Percentiles rank a stretch among this genome's conserved stretches.
These are phyloP conservation scores for Fusarium secorum DNA, from an alignment of 2,329 filamentous ascomycete genomes.

Conservation along the genomic window DNA sequence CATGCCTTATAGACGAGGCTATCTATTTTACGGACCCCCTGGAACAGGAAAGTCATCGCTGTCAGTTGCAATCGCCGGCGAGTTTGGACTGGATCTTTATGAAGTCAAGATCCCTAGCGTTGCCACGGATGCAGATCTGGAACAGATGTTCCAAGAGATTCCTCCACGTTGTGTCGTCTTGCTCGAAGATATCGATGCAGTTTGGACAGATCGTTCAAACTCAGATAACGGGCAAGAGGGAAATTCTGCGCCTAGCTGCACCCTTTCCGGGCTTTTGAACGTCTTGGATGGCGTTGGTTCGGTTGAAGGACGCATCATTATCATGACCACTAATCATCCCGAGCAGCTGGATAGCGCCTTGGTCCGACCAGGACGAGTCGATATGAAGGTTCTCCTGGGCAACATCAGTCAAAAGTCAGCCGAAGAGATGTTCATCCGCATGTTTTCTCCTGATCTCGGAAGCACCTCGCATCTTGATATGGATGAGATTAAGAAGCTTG, in stretches of 20 bases:
- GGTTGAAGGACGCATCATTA: slow-evolving; percentile 73
- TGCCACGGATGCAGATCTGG: slow-evolving; percentile 58
- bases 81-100: slow-evolving; percentile 60
- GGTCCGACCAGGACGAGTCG: slow-evolving; percentile 71
- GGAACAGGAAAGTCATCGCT: slow-evolving; percentile 68
- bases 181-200: slow-evolving; percentile 63
- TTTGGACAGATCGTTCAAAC: slow-evolving; percentile 43
- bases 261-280: slow-evolving; percentile 73
- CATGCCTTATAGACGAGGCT: slow-evolving; percentile 56
- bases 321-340: slow-evolving; percentile 76
- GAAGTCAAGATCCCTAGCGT: slow-evolving; percentile 59
- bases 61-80: slow-evolving; percentile 60
- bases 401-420: slow-evolving; percentile 55
- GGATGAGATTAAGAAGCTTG: slow-evolving; percentile 54
- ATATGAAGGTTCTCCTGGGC: slow-evolving; percentile 67
- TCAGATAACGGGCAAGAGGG: slow-evolving; percentile 28
- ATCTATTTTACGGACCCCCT: slow-evolving; percentile 70
- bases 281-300: slow-evolving; percentile 75
- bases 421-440: slow-evolving; percentile 56
- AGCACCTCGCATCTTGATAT: slow-evolving; percentile 37
- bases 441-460: slow-evolving; percentile 51
- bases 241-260: slow-evolving; percentile 46
- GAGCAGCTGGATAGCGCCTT: slow-evolving; percentile 71
- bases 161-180: slow-evolving; percentile 62
- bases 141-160: slow-evolving; percentile 61